These are phyloP conservation scores for Trypanosoma conorhini DNA, from an alignment of 208 protist genomes.

Conservation along the genomic window DNA sequence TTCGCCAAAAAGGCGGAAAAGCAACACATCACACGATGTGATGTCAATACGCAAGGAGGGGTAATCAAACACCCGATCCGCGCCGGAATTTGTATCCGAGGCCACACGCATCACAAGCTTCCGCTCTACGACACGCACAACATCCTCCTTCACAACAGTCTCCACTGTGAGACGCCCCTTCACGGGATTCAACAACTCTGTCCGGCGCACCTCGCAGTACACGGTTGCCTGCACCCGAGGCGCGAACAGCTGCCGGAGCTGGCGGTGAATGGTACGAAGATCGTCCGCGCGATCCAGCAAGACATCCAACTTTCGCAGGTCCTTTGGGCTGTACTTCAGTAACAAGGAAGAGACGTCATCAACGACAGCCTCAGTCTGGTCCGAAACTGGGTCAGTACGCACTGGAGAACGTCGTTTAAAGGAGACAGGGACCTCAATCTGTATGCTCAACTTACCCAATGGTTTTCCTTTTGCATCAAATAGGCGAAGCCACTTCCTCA, in stretches of 20 bases:
- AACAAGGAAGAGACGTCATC: constrained; percentile 77
- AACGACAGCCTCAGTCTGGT: constrained; percentile 42
- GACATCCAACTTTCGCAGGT: constrained; percentile 53
- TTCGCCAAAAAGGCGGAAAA: constrained; percentile 37
- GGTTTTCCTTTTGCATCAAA: constrained; percentile 54
- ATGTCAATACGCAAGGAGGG: constrained; percentile 61
- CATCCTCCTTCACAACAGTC: constrained; percentile 35
- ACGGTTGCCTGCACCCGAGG: constrained; percentile 66
- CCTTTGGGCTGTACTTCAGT: constrained; percentile 62
- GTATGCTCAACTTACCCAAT: constrained; percentile 55
- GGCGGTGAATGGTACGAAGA: constrained; percentile 43
- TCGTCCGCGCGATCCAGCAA: constrained; percentile 44
- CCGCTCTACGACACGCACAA: constrained; percentile 30
- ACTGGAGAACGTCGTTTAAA: neutral
- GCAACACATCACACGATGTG: constrained; percentile 26
- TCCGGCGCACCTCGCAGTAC: constrained; percentile 50
- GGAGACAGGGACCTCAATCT: constrained; percentile 40
- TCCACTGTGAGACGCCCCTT: constrained; percentile 29
- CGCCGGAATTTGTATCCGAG: constrained; percentile 21
- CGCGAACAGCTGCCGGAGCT: constrained; percentile 60
- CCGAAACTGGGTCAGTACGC: neutral
- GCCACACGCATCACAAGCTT: constrained; percentile 16
- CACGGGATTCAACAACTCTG: constrained; percentile 34
- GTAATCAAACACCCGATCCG: constrained; percentile 41
- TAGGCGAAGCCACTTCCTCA: constrained; percentile 51